Evolutionary conservation across 805 yeast genomes (phyloP).

Genomic region (Lipomyces yamadae): DNA sequence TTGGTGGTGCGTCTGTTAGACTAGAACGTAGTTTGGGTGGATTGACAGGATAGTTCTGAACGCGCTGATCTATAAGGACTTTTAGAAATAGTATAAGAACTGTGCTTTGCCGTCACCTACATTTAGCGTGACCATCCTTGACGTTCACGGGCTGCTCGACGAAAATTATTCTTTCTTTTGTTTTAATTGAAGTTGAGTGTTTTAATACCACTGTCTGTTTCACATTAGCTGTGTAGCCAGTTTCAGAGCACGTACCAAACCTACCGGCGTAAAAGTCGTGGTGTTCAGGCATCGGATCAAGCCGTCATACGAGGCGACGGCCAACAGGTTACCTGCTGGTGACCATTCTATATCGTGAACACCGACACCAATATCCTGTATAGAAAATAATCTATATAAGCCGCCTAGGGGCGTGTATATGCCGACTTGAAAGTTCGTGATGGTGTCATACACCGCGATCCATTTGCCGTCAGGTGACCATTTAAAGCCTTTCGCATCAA

Average conservation of each 20-base stretch:
- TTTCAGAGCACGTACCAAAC: neutral
- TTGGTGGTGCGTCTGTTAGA: constrained; percentile 28
- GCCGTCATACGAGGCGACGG: constrained; percentile 34
- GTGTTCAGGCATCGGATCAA: constrained; percentile 31
- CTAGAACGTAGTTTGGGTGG: constrained; percentile 23
- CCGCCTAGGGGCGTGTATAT: constrained; percentile 30
- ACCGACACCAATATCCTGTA: constrained; percentile 24
- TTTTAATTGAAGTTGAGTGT: constrained; percentile 19
- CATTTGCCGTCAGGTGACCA: constrained; percentile 38
- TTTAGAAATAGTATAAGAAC: neutral
- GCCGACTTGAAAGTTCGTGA: constrained; percentile 27
- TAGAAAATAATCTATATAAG: constrained; percentile 22
- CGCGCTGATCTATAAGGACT: constrained; percentile 17
- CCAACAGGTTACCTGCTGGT: constrained; percentile 27
- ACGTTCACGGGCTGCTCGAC: constrained; percentile 32
- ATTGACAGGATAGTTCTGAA: constrained; percentile 19
- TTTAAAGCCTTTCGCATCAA: constrained; percentile 24
- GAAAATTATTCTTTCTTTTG: constrained; percentile 18
- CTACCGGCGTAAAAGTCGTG: constrained; percentile 34
- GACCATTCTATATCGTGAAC: constrained; percentile 33
- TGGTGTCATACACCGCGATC: constrained; percentile 33
- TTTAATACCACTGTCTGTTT: constrained; percentile 18
- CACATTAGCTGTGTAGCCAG: neutral
- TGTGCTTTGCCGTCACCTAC: constrained; percentile 4
- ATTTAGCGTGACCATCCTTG: constrained; percentile 22